phyloP scores from a whole-genome alignment of 1,139 yeast species.

The Nakaseomyces nivariensis region DNA sequence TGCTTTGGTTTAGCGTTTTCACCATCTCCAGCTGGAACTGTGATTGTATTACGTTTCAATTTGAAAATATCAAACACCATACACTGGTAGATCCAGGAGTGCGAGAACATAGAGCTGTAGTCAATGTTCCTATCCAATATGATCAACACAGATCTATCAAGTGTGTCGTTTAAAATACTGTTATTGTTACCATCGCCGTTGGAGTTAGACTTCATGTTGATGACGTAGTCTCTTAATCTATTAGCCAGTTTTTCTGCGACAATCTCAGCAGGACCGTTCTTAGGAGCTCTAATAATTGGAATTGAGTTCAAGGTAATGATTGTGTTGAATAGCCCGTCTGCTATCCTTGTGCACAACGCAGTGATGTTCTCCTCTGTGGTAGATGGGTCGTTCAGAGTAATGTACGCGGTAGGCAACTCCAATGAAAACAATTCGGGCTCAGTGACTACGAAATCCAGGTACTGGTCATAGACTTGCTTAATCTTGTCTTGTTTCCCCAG shows the following conservation, averaged over 20 bases:
- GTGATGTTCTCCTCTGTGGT: conserved; percentile 72
- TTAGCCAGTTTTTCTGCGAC: conserved; percentile 81
- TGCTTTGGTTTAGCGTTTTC: conserved; percentile 32
- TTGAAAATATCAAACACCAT: conserved; percentile 88
- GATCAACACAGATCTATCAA: conserved; percentile 65
- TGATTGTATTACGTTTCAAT: conserved; percentile 68
- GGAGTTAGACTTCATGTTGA: conserved; percentile 45
- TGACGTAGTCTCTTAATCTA: conserved; percentile 71
- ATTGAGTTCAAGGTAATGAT: conserved; percentile 68
- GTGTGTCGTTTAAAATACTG: conserved; percentile 24
- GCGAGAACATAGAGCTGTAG: conserved; percentile 86
- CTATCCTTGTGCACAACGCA: conserved; percentile 53
- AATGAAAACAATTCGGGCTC: conserved; percentile 85
- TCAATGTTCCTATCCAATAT: conserved; percentile 83
- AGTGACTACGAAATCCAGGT: conserved; percentile 80
- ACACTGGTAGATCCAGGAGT: conserved; percentile 96
- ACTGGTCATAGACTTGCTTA: conserved; percentile 87
- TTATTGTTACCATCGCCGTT: conserved; percentile 6
- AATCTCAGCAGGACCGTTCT: conserved; percentile 92
- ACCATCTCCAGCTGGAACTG: conserved; percentile 35
- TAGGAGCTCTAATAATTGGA: conserved; percentile 84
- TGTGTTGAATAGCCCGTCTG: conserved; percentile 71
- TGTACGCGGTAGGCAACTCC: conserved; percentile 57
- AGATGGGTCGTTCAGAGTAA: conserved; percentile 56
- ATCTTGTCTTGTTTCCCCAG: conserved; percentile 62